phyloP scores from a whole-genome alignment of 768 basidiomycete species.

The Rhodotorula paludigena region DNA sequence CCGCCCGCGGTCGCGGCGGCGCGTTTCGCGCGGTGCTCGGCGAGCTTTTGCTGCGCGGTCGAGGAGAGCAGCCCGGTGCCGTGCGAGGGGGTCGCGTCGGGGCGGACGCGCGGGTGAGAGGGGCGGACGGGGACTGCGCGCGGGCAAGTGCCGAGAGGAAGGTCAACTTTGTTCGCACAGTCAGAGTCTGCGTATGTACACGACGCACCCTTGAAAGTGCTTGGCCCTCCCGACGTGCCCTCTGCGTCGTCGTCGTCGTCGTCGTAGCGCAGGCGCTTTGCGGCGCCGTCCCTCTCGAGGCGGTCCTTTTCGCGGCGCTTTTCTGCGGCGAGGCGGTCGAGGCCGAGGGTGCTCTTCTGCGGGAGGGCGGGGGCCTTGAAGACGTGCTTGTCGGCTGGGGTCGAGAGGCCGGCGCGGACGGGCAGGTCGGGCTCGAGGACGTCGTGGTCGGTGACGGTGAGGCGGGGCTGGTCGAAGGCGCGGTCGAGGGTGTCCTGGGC shows the following conservation, averaged over 20 bases:
- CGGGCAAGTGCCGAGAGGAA: background rate
- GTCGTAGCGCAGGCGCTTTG: constrained; percentile 63
- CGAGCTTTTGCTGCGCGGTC: constrained; percentile 62
- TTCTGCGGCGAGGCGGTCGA: constrained; percentile 81
- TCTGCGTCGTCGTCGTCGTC: constrained; percentile 51
- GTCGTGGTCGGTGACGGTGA: constrained; percentile 38
- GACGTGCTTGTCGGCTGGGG: constrained; percentile 60
- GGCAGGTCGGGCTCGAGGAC: constrained; percentile 37
- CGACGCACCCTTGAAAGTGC: constrained; percentile 79
- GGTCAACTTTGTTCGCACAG: background rate
- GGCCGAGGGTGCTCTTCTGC: constrained; percentile 70
- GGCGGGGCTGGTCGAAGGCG: constrained; percentile 27
- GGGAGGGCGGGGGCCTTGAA: constrained; percentile 78
- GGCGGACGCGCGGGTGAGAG: constrained; percentile 64
- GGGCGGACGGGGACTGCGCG: constrained; percentile 74
- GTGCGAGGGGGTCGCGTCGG: constrained; percentile 88
- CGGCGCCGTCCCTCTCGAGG: constrained; percentile 51
- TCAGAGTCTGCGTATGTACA: background rate
- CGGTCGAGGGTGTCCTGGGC: constrained; percentile 17
- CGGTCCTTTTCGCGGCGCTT: constrained; percentile 57
- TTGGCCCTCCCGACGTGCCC: no score
- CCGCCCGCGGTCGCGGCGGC: constrained; percentile 59
- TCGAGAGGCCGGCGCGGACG: constrained; percentile 39
- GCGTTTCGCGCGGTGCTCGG: constrained; percentile 66
- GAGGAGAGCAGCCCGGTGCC: constrained; percentile 84